Percentiles rank a stretch among this genome's conserved stretches.
These are phyloP conservation scores for Colletotrichum camelliae DNA, from an alignment of 2,329 filamentous ascomycete genomes.

Conservation along the genomic window DNA sequence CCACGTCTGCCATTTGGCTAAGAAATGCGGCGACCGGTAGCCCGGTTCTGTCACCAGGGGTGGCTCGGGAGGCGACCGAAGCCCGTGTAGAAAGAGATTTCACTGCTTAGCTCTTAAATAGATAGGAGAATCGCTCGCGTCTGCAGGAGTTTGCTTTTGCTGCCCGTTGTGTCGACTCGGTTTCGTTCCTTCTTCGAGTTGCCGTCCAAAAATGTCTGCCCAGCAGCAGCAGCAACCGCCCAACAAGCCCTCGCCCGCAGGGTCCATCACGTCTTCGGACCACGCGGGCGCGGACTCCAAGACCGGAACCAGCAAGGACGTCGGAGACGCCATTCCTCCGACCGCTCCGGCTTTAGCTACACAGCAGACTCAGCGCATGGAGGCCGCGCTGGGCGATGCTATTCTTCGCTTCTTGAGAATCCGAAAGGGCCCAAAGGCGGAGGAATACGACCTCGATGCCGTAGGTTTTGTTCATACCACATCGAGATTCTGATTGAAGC, in stretches of 20 bases:
- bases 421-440: conserved; percentile 32
- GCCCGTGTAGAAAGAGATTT: not conserved
- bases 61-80: not conserved
- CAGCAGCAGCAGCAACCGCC: conserved; percentile 1
- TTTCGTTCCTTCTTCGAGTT: not conserved
- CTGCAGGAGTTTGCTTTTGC: not conserved
- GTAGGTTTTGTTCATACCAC: not conserved
- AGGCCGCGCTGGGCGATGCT: conserved; percentile 34
- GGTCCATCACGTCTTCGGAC: conserved; percentile 15
- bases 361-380: conserved; percentile 31
- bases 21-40: not conserved
- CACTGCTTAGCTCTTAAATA: not conserved
- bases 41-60: not conserved
- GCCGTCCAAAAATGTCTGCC: not conserved
- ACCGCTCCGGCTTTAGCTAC: conserved; percentile 29
- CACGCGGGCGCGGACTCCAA: not conserved
- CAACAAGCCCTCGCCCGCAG: not conserved
- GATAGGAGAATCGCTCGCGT: not conserved
- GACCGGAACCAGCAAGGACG: not conserved
- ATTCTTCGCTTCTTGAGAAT: conserved; percentile 37
- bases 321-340: not conserved
- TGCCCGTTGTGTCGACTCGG: not conserved
- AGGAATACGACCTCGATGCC: conserved; percentile 33
- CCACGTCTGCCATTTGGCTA: not conserved
- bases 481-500: accelerated